These are phyloP conservation scores for Lachnellula arida DNA, from an alignment of 2,329 filamentous ascomycete genomes.

Conservation along the genomic window DNA sequence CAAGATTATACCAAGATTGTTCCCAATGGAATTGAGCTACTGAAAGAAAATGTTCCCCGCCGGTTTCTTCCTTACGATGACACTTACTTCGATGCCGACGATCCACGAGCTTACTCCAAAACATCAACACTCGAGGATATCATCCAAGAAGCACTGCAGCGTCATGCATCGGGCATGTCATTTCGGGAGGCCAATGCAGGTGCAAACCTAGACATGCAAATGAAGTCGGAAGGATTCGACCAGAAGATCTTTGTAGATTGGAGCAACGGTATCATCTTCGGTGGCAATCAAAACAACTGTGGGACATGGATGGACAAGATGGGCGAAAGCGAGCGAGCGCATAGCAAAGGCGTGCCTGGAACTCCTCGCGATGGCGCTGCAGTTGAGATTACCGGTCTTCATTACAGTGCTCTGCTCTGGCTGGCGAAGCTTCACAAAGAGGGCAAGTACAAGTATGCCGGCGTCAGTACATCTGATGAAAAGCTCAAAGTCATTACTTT, in stretches of 20 bases:
- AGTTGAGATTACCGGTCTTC: slow-evolving; percentile 87
- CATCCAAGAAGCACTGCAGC: slow-evolving; percentile 87
- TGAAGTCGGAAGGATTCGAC: slow-evolving; percentile 88
- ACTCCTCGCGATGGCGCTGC: slow-evolving; percentile 96
- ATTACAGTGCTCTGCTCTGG: slow-evolving; percentile 88
- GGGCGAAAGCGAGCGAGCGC: slow-evolving; percentile 91
- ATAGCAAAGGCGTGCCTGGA: slow-evolving; percentile 87
- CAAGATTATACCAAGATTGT: slow-evolving; percentile 86
- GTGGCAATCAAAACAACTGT: slow-evolving; percentile 90
- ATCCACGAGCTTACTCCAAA: slow-evolving; percentile 78
- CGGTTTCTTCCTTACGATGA: slow-evolving; percentile 95
- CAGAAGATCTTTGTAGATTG: slow-evolving; percentile 89
- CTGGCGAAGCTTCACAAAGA: slow-evolving; percentile 60
- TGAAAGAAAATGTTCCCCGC: slow-evolving; percentile 73
- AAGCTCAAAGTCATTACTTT: slow-evolving; percentile 58
- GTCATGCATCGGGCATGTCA: slow-evolving; percentile 84
- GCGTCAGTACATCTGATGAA: slow-evolving; percentile 61
- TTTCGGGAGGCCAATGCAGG: slow-evolving; percentile 96
- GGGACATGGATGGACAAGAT: slow-evolving; percentile 99
- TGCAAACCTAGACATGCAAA: slow-evolving; percentile 81
- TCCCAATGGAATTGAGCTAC: slow-evolving; percentile 67
- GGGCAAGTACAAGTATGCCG: slow-evolving; percentile 67
- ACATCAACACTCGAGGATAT: slow-evolving; percentile 82
- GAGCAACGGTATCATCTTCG: slow-evolving; percentile 85
- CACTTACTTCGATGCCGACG: slow-evolving; percentile 81